These are phyloP conservation scores for Angophora floribunda DNA, from an alignment of 345 rosid genomes.

Conservation along the genomic window DNA sequence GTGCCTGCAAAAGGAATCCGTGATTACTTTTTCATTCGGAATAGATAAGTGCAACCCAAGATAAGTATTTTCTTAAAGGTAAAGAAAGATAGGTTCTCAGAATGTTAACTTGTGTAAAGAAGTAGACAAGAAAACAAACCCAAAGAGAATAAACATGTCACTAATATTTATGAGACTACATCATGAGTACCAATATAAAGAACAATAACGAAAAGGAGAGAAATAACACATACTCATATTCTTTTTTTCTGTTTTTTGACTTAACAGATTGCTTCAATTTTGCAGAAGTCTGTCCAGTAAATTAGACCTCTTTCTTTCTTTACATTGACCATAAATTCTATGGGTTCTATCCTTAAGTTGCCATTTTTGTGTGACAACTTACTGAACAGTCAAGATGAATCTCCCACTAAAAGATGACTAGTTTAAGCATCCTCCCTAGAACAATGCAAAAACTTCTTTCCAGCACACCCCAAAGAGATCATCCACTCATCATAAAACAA, in stretches of 20 bases:
- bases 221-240: not conserved
- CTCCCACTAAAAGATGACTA: not conserved
- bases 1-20: slow-evolving; percentile 35
- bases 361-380: not conserved
- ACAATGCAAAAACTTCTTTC: not conserved
- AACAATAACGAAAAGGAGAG: not conserved
- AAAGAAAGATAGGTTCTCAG: not conserved
- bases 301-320: not conserved
- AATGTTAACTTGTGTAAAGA: not conserved
- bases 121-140: not conserved
- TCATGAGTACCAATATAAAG: not conserved
- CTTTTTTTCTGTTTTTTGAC: not conserved
- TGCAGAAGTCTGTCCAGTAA: not conserved
- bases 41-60: not conserved
- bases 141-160: not conserved
- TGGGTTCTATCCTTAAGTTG: not conserved
- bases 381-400: not conserved
- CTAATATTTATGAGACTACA: not conserved
- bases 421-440: not conserved
- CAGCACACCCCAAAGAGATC: not conserved
- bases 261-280: not conserved
- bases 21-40: not conserved
- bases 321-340: not conserved
- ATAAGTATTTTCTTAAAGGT: not conserved
- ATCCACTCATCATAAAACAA: not conserved